These are phyloP conservation scores for Juncus effusus DNA, from an alignment of 176 grass and related monocot species.

Conservation along the genomic window DNA sequence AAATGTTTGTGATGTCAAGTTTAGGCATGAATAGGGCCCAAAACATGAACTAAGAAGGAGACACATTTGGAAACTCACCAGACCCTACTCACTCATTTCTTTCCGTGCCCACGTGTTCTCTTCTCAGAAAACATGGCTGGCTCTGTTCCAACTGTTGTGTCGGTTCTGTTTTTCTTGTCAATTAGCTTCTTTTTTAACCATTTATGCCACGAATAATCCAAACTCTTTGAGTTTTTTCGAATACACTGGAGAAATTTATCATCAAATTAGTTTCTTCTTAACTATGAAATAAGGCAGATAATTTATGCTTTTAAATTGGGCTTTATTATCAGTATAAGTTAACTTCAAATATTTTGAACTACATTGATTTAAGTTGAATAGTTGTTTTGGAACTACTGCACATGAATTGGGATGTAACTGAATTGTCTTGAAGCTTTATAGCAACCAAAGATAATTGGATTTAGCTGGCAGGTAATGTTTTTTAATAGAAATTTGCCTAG, in stretches of 20 bases:
- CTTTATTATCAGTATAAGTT: no score
- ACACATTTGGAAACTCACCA: slow-evolving; percentile 4
- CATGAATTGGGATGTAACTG: no score
- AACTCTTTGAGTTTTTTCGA: no score
- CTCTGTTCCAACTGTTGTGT: background rate
- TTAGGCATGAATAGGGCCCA: background rate
- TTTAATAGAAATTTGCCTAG: background rate
- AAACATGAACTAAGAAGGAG: slow-evolving; percentile 9
- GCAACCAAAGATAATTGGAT: slow-evolving; percentile 1
- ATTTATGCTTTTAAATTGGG: no score
- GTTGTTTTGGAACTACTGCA: no score
- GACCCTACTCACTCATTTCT: background rate
- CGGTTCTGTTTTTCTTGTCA: background rate
- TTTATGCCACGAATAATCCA: no score
- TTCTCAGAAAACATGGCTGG: background rate
- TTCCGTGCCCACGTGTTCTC: background rate
- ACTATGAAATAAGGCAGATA: no score
- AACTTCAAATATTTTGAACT: no score
- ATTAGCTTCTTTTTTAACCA: no score
- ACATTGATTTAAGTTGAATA: no score
- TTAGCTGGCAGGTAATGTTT: slow-evolving; percentile 21
- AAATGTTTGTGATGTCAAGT: slow-evolving; percentile 1
- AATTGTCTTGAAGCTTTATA: slow-evolving; percentile 3
- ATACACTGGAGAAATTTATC: no score
- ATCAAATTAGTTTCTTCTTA: no score